A percentile compares a stretch with the other conserved stretches of the same genome.
Evolutionary conservation across 1,284 basidiomycete species (phyloP).

Genomic region (Lentinula novae-zelandiae): DNA sequence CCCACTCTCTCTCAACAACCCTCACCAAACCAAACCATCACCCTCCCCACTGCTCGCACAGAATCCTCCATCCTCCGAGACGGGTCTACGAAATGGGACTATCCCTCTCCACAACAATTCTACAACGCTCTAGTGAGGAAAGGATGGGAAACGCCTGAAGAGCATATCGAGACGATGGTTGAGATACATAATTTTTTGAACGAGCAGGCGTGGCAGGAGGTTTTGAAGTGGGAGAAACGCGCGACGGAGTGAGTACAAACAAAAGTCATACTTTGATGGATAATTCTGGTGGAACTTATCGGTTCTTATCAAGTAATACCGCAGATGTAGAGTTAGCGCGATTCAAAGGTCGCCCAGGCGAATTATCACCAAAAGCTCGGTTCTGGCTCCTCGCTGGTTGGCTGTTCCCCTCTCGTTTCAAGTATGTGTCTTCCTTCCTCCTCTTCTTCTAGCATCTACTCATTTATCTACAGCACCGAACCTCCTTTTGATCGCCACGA

Average conservation of each 20-base stretch:
- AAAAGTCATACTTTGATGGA: background rate
- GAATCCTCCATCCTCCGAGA: constrained; percentile 87
- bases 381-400: constrained; percentile 83
- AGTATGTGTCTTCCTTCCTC: constrained; percentile 45
- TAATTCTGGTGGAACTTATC: background rate
- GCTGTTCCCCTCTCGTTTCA: constrained; percentile 86
- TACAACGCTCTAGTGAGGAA: constrained; percentile 97
- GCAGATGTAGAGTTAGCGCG: constrained; percentile 70
- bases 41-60: constrained; percentile 75
- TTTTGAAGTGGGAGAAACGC: constrained; percentile 88
- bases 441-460: background rate
- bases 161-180: constrained; percentile 96
- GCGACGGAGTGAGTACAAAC: constrained; percentile 48
- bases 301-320: constrained; percentile 34
- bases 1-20: constrained; percentile 75
- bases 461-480: constrained; percentile 54
- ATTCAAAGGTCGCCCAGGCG: constrained; percentile 90
- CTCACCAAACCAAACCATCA: constrained; percentile 50
- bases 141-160: constrained; percentile 97
- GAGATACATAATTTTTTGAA: constrained; percentile 98
- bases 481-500: constrained; percentile 99
- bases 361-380: constrained; percentile 85
- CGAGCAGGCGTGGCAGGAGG: constrained; percentile 95
- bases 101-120: constrained; percentile 98
- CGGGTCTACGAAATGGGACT: constrained; percentile 74